Base-by-base conservation (phyloP, 768 basidiomycete species). In the Mycena latifolia region DNA sequence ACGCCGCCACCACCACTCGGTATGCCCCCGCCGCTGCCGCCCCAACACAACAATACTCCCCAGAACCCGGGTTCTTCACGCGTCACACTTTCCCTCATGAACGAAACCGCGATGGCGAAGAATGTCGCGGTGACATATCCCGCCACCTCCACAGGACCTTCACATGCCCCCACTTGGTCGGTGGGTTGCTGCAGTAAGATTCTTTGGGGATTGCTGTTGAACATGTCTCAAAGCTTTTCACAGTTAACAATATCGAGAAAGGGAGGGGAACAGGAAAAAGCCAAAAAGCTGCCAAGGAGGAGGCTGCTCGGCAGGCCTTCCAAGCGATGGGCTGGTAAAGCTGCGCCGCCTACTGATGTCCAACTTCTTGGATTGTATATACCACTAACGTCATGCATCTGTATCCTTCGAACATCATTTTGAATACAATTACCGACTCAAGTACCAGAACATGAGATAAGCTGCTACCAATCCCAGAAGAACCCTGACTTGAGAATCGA, bases 401-500 rank as follows among this genome's bases (percentile, higher is more conserved):
- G 28, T 50, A 50, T 50, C n/a, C 10, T 47, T 22, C 29, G n/a
- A 33, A 31, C n/a, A 27, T 18, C n/a, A 18, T 31, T 27, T 55
- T 48, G 53, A 33, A 48, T 29, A 29, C n/a, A 33, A 41, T 12
- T 65, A 61, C 25, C 67, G 82, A 52, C 82, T 80, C 25, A 86
- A 71, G 70, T 81, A 86, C 84, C 83, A 86, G 69, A 88, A 86
- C 51, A 92, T 73, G 6, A 85, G 67, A 75, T 94, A 95, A n/a
- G 83, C 85, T 9, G 81, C 89, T 12, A 90, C 63, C 20, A 95
- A 79, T 24, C 80, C 88, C 5, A 68, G 69, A 29, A 94, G 76
- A 29, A 92, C 77, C 75, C 89, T 90, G 57, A 89, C 75, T 72
- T 93, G 91, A 7, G 92, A 88, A 70, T 90, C 87, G 61, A 93